Evolutionary conservation across 371 early-diverging fungal species (phyloP).

Genomic region (Globomyces sp.): DNA sequence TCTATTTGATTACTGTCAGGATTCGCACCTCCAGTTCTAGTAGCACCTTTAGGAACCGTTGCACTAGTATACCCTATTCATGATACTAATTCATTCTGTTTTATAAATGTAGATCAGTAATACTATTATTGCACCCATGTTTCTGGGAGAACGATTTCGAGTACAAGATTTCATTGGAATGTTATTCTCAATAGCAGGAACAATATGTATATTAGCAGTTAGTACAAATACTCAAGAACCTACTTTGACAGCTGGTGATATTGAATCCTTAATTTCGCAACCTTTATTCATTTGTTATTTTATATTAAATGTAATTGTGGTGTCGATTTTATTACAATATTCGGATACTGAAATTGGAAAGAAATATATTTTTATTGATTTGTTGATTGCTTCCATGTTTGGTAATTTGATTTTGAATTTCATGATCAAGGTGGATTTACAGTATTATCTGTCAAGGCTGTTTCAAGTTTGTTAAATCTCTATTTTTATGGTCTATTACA

Average conservation of each 20-base stretch:
- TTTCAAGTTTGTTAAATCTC: conserved; percentile 66
- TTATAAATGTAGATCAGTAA: conserved; percentile 38
- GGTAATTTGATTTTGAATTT: conserved; percentile 41
- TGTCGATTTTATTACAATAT: conserved; percentile 32
- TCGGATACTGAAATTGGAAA: conserved; percentile 44
- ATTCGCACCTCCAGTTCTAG: conserved; percentile 76
- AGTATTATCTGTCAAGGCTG: conserved; percentile 71
- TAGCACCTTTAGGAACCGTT: conserved; percentile 79
- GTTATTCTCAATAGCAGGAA: conserved; percentile 65
- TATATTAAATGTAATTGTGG: conserved; percentile 43
- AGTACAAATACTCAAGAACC: conserved; percentile 16
- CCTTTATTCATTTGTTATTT: conserved; percentile 62
- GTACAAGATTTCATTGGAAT: conserved; percentile 67
- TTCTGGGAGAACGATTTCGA: conserved; percentile 67
- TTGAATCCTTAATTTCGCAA: conserved; percentile 60
- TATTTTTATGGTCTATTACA: conserved; percentile 63
- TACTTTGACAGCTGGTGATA: conserved; percentile 54
- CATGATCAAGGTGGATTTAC: conserved; percentile 67
- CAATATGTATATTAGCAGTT: conserved; percentile 66
- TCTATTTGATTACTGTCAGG: not conserved
- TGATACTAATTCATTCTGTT: too few species aligned
- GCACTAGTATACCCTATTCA: conserved; percentile 12
- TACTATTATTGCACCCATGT: conserved; percentile 70
- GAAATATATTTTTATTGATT: conserved; percentile 65
- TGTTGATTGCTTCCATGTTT: conserved; percentile 68